A percentile compares a stretch with the other conserved stretches of the same genome.
Evolutionary conservation across 2,329 filamentous ascomycete genomes (phyloP).

Genomic region (Macroventuria anomochaeta): DNA sequence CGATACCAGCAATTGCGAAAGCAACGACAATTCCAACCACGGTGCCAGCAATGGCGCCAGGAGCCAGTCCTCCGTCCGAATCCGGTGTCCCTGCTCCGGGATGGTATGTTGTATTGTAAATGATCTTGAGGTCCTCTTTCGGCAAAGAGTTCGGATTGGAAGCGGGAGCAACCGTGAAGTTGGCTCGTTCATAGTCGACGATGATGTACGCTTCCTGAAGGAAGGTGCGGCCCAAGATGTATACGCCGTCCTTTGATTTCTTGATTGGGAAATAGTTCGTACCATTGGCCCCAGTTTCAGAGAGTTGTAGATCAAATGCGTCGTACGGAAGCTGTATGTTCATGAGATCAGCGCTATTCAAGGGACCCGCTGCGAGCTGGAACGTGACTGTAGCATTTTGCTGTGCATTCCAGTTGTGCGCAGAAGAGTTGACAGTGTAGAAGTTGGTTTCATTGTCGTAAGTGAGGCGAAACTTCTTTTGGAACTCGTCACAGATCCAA

Average conservation of each 20-base stretch:
- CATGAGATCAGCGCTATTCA: constrained; percentile 17
- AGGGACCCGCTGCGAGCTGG: constrained; percentile 25
- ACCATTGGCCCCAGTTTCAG: constrained; percentile 16
- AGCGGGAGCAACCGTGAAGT: constrained; percentile 43
- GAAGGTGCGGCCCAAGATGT: constrained; percentile 44
- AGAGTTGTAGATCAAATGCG: constrained; percentile 34
- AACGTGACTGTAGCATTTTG: constrained; percentile 36
- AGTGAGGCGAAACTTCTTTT: constrained; percentile 41
- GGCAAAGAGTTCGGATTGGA: constrained; percentile 31
- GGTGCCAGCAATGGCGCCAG: constrained; percentile 43
- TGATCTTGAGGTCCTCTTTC: constrained; percentile 27
- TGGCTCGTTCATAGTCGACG: constrained; percentile 46
- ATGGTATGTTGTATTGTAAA: constrained; percentile 30
- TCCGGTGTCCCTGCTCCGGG: constrained; percentile 6
- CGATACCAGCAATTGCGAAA: constrained; percentile 32
- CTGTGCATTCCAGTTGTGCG: constrained; percentile 30
- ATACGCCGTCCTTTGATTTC: constrained; percentile 30
- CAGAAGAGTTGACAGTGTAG: constrained; percentile 44
- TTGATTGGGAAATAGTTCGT: constrained; percentile 44
- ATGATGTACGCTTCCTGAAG: constrained; percentile 49
- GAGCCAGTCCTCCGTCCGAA: constrained; percentile 23
- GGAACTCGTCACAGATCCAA: constrained; percentile 48
- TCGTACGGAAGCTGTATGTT: constrained; percentile 39
- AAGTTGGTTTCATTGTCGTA: constrained; percentile 42
- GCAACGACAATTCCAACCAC: constrained; percentile 42